Evolutionary conservation across 2,329 filamentous ascomycete species (phyloP), one percentile per base, ranked within the genome.

Genomic region (Colletotrichum falcatum): DNA sequence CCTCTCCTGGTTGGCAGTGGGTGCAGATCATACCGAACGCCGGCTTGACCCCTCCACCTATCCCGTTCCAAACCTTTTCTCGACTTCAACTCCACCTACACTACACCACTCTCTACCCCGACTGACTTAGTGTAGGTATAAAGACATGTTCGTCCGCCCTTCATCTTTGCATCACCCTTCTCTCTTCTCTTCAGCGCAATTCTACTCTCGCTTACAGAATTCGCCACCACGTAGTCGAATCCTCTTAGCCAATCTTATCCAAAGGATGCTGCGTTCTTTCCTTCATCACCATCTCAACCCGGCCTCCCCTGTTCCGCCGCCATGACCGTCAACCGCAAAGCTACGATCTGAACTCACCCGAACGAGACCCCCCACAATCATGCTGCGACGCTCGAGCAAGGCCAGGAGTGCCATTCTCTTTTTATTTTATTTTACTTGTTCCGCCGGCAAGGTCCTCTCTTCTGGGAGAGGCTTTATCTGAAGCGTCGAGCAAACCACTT

Each of bases 211-310:
- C 48, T 42, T 62, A 65, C 59, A 73, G 71, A 67, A 59, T 73
- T 59, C 66, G 71, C 68, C 63, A 54, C 68, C 63, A 54, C 62
- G 70, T 67, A 67, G 70, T 65, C 61, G 70, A 71, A 64, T 72
- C 70, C 23, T 61, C 39, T 49, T 61, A 49, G 37, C 39, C 66
- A 67, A 71, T 9, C 20, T 48, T 59, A 46, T 61, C 53, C 42
- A 48, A n/a, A 37, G 69, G 61, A 55, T 73, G 64, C 60, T 71
- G 72, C 65, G 58, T 65, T 48, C 53, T 42, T 39, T 55, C 35
- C 33, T 46, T 26, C 54, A 28, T 35, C 44, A 60, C 33, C 35
- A 23, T 42, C 54, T 65, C 61, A 72, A 73, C 26, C 23, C 23
- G 54, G 65, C 70, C 70, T 73, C 66, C 70, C 65, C 62, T 18